phyloP scores from a whole-genome alignment of 495 filamentous ascomycete species.

The Lophium mytilinum region DNA sequence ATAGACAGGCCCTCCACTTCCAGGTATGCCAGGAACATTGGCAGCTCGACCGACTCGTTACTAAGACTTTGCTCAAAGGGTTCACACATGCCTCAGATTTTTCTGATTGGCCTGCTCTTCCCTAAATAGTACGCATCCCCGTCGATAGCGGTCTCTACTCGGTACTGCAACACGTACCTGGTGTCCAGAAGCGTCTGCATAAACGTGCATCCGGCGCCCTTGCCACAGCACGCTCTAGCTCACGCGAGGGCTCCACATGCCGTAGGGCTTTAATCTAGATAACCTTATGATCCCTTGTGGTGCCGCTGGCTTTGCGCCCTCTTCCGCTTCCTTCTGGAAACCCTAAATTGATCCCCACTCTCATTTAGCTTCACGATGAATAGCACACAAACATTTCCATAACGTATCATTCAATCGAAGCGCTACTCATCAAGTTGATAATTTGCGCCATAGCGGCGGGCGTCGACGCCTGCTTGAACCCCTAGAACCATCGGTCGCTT shows the following conservation, averaged over 20 bases:
- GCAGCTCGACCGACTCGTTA: no score
- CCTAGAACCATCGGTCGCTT: neutral
- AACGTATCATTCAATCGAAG: neutral
- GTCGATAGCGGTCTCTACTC: neutral
- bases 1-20: no score
- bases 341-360: neutral
- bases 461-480: neutral
- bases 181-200: neutral
- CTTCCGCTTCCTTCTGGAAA: neutral
- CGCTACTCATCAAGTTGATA: neutral
- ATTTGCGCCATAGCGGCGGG: neutral
- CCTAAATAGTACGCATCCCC: neutral
- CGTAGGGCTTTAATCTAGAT: neutral
- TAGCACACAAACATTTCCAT: neutral
- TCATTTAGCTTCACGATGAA: neutral
- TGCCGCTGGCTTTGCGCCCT: neutral
- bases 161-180: neutral
- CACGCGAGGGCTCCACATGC: neutral
- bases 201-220: neutral
- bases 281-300: neutral
- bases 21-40: no score
- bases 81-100: no score
- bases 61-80: no score
- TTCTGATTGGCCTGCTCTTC: no score
- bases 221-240: neutral